These are phyloP conservation scores for Phytophthora ohioensis DNA, from an alignment of 352 stramenopile species.

Conservation along the genomic window DNA sequence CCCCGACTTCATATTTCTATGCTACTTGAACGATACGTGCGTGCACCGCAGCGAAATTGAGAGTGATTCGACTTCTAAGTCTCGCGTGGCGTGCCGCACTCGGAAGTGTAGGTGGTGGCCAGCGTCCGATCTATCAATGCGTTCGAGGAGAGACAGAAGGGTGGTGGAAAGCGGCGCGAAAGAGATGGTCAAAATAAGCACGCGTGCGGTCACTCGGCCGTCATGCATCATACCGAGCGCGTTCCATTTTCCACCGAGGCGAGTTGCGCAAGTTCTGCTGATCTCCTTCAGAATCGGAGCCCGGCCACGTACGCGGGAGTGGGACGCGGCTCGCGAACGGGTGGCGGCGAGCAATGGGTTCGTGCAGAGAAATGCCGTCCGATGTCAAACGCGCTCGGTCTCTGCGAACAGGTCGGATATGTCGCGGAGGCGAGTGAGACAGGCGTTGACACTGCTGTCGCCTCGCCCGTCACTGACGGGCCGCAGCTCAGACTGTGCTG, in stretches of 20 bases:
- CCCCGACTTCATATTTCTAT: conserved; percentile 14
- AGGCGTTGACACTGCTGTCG: not conserved
- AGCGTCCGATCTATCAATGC: conserved; percentile 4
- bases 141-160: conserved; percentile 13
- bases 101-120: conserved; percentile 24
- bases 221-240: conserved; percentile 16
- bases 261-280: conserved; percentile 23
- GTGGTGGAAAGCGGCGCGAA: conserved; percentile 29
- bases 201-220: conserved; percentile 11
- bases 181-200: conserved; percentile 12
- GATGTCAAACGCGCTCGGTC: conserved; percentile 11
- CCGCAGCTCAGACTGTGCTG: too few relatives aligned
- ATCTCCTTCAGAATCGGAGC: conserved; percentile 34
- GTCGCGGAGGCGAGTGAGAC: not conserved
- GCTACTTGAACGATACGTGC: conserved; percentile 3
- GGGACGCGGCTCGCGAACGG: conserved; percentile 12
- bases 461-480: not conserved
- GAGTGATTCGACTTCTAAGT: conserved; percentile 11
- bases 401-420: conserved; percentile 4
- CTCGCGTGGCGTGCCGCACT: not conserved
- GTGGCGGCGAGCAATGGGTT: conserved; percentile 21
- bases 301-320: conserved; percentile 27
- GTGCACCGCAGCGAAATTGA: conserved; percentile 18
- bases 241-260: conserved; percentile 14
- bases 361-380: conserved; percentile 3